Evolutionary conservation across 2,329 filamentous ascomycete genomes (phyloP), one percentile per base, ranked within the genome.

Genomic region (Fusarium sororula): DNA sequence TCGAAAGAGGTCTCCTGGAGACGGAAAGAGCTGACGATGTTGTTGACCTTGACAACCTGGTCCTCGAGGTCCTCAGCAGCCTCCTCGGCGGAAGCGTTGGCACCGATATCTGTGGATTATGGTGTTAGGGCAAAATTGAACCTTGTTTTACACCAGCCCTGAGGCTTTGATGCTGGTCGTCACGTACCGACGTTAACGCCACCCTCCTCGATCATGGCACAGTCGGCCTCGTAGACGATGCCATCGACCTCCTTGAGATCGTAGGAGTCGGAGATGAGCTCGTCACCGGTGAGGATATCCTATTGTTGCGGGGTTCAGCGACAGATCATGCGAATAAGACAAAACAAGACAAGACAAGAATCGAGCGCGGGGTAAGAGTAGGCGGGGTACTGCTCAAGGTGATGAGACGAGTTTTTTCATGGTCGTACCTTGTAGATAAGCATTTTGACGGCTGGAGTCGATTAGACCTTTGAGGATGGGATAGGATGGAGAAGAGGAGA

Each of bases 201-300:
- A 75, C 91, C 94, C 84, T 95, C 88, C 69, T 90, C 91, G 86
- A 98, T 95, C 91, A 96, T 97, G 83, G 89, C 88, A 87, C 95
- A 98, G 87, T 99, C 93, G 82, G 92, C 92, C 88, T 98, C 96
- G 87, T 93, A 98, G 80, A 93, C 91, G 78, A 93, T 87, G 78
- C 90, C 91, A 84, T 95, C 93, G 74, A 96, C 83, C 84, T 93
- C 88, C 87, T 94, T 94, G 82, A 97, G 85, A 79, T 95, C 88
- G 88, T 92, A 98, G 79, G 93, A 96, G 87, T 98, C 96, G 81
- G 96, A 97, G 91, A 98, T 92, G 84, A 99, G 90, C 92, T 99
- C 96, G 87, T 98, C 96, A 77, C 87, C 94, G 85, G 90, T 93
- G 85, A 98, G 84, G 80, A 96, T 86, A 84, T 99, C 96, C 96